These are phyloP conservation scores for Peronospora farinosa DNA, from an alignment of 352 stramenopile species.

Conservation along the genomic window DNA sequence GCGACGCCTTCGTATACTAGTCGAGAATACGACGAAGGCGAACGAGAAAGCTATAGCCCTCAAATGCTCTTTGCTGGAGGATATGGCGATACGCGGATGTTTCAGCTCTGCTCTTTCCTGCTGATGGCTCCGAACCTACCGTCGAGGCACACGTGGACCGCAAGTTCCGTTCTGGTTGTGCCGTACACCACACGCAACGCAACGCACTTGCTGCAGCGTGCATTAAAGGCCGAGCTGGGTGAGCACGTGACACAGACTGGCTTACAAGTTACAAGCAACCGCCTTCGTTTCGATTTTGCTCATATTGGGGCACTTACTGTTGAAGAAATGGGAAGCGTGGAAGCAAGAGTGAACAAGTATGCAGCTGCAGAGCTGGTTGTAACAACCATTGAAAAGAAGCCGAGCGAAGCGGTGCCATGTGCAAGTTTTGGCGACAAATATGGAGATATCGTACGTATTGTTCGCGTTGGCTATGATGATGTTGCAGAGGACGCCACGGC, in stretches of 20 bases:
- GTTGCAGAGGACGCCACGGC: neutral
- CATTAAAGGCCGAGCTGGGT: slow-evolving; percentile 55
- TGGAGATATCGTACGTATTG: slow-evolving; percentile 72
- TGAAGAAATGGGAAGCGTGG: slow-evolving; percentile 54
- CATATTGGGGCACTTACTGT: slow-evolving; percentile 63
- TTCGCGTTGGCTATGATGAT: slow-evolving; percentile 37
- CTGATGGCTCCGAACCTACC: slow-evolving; percentile 1
- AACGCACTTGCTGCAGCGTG: slow-evolving; percentile 69
- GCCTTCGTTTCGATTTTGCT: slow-evolving; percentile 78
- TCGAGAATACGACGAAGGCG: slow-evolving; percentile 42
- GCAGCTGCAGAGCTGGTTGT: slow-evolving; percentile 37
- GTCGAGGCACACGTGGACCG: slow-evolving; percentile 46
- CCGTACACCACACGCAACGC: slow-evolving; percentile 78
- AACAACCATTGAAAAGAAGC: slow-evolving; percentile 36
- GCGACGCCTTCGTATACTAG: slow-evolving; percentile 15
- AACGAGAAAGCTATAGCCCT: slow-evolving; percentile 42
- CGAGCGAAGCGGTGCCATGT: slow-evolving; percentile 61
- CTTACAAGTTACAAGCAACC: slow-evolving; percentile 52
- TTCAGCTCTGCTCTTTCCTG: slow-evolving; percentile 12
- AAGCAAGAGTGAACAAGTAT: slow-evolving; percentile 53
- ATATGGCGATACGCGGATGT: slow-evolving; percentile 27
- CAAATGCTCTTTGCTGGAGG: slow-evolving; percentile 34
- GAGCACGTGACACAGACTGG: slow-evolving; percentile 70
- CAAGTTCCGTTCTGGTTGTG: too few species aligned
- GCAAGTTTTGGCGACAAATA: slow-evolving; percentile 43